These are phyloP conservation scores for Rhizopus stolonifer DNA, from an alignment of 371 early-diverging fungal species.

Conservation along the genomic window DNA sequence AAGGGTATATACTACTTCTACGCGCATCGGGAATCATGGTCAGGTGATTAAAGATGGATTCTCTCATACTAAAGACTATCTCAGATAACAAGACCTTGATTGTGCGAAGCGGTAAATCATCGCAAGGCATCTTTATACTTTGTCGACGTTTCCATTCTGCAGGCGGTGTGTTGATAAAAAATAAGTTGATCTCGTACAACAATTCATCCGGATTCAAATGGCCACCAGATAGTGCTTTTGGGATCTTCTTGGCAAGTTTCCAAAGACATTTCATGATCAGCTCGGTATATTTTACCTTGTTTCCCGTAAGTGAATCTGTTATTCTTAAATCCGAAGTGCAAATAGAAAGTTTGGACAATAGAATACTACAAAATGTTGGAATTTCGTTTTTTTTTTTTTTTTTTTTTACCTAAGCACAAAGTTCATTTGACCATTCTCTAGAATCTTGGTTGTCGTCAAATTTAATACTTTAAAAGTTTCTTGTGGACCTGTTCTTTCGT, in stretches of 20 bases:
- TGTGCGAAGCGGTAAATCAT: constrained; percentile 91
- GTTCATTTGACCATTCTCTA: constrained; percentile 48
- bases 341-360: too few species aligned
- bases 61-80: constrained; percentile 68
- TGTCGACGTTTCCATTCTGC: constrained; percentile 84
- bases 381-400: too few species aligned
- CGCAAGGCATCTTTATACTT: constrained; percentile 68
- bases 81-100: constrained; percentile 89
- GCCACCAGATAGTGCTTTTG: constrained; percentile 56
- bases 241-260: constrained; percentile 88
- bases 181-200: constrained; percentile 74
- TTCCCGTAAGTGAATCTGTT: constrained; percentile 48
- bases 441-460: constrained; percentile 80
- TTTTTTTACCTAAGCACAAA: too few species aligned
- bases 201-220: constrained; percentile 61
- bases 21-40: constrained; percentile 63
- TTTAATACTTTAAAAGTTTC: constrained; percentile 80
- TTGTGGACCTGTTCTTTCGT: constrained; percentile 72
- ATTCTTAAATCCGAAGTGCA: constrained; percentile 47
- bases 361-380: too few species aligned
- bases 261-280: constrained; percentile 94
- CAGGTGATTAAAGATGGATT: constrained; percentile 58
- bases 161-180: constrained; percentile 78
- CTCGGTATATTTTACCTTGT: constrained; percentile 79
- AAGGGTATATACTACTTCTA: constrained; percentile 67